These are phyloP conservation scores for Triticum aestivum DNA, from an alignment of 176 grass and related monocot species.

Conservation along the genomic window IWGSC_CS_RefSeq_v2.1 NC_057811.1:2940631-2941130, in stretches of 20 bases:
- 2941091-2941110: background rate
- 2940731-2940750: background rate
- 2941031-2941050: background rate
- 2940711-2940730: background rate
- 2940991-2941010: background rate
- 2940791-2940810: background rate
- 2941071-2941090: background rate
- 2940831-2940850: background rate
- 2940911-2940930: background rate
- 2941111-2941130: background rate
- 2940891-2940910: background rate
- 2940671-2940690: too few species aligned
- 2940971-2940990: background rate
- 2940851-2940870: background rate
- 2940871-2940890: background rate
- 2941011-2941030: background rate
- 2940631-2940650: too few species aligned
- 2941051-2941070: constrained; percentile 8
- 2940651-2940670: too few species aligned
- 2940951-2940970: background rate
- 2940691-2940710: too few species aligned
- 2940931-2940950: background rate
- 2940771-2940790: background rate
- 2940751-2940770: background rate
- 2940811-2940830: background rate